These are phyloP conservation scores for Erysimum cheiri DNA, from an alignment of 441 rosid species.

Conservation along the genomic window DNA sequence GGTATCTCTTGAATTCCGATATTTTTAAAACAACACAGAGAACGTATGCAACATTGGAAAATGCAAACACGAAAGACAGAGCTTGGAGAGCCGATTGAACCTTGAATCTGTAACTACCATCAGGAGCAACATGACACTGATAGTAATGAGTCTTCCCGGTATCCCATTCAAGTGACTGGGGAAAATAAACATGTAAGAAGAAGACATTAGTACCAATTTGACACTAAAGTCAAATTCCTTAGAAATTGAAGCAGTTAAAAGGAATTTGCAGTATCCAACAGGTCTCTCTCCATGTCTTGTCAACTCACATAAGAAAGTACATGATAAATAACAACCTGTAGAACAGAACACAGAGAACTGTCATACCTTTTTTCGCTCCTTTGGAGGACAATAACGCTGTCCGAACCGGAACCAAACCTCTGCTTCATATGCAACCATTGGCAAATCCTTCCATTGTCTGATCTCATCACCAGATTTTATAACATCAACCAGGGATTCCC, in stretches of 20 bases:
- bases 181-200: conserved; percentile 4
- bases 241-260: neutral
- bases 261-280: neutral
- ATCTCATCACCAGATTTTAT: conserved; percentile 49
- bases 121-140: conserved; percentile 56
- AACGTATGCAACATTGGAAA: neutral
- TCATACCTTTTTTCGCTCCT: conserved; percentile 57
- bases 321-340: neutral
- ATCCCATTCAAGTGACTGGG: conserved; percentile 62
- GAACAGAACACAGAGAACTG: neutral
- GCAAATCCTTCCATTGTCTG: conserved; percentile 47
- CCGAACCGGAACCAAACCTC: conserved; percentile 55
- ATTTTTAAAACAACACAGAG: neutral
- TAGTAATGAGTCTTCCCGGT: conserved; percentile 54
- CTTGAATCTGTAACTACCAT: conserved; percentile 65
- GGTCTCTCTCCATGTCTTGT: neutral
- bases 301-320: neutral
- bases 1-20: neutral
- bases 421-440: conserved; percentile 59
- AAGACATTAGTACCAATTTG: neutral
- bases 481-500: conserved; percentile 48
- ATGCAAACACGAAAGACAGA: neutral
- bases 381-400: conserved; percentile 11
- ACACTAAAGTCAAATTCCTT: neutral
- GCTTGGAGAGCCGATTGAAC: conserved; percentile 44